phyloP scores from a whole-genome alignment of 352 stramenopile species.

The Plasmopara viticola region DNA sequence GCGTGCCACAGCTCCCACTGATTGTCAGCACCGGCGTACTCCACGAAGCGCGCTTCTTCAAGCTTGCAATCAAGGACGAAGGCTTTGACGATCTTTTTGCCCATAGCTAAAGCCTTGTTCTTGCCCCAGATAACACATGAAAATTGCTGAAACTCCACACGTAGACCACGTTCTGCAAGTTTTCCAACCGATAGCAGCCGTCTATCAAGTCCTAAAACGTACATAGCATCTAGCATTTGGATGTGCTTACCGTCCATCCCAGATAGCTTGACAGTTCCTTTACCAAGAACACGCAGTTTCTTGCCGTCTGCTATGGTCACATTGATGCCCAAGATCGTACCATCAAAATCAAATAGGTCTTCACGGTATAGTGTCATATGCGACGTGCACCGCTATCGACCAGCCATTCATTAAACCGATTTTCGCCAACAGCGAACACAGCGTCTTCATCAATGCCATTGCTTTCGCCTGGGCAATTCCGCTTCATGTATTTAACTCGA shows the following conservation, averaged over 20 bases:
- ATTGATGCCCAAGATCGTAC: not conserved
- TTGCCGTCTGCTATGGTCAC: conserved; percentile 4
- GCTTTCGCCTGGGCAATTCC: not conserved
- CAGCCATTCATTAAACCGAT: not conserved
- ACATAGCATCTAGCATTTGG: conserved; percentile 8
- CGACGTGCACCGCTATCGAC: conserved; percentile 3
- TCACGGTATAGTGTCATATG: conserved; percentile 8
- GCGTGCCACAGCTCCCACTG: too few species aligned
- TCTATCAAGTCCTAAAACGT: too few species aligned
- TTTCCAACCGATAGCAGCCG: conserved; percentile 10
- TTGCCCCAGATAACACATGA: too few species aligned
- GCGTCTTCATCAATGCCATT: not conserved
- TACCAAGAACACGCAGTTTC: conserved; percentile 3
- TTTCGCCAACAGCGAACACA: not conserved
- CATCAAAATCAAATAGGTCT: conserved; percentile 2
- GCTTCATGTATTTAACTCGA: not conserved
- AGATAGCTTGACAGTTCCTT: conserved; percentile 7
- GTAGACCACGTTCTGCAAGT: conserved; percentile 10
- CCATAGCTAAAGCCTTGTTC: too few species aligned
- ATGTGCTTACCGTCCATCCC: conserved; percentile 3
- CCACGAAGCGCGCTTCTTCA: too few species aligned
- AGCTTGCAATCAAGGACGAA: too few species aligned
- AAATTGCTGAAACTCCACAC: too few species aligned
- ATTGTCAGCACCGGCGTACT: too few species aligned
- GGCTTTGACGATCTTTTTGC: too few species aligned